phyloP scores from a whole-genome alignment of 2,329 filamentous ascomycete species.

The Stylonectria norvegica region DNA sequence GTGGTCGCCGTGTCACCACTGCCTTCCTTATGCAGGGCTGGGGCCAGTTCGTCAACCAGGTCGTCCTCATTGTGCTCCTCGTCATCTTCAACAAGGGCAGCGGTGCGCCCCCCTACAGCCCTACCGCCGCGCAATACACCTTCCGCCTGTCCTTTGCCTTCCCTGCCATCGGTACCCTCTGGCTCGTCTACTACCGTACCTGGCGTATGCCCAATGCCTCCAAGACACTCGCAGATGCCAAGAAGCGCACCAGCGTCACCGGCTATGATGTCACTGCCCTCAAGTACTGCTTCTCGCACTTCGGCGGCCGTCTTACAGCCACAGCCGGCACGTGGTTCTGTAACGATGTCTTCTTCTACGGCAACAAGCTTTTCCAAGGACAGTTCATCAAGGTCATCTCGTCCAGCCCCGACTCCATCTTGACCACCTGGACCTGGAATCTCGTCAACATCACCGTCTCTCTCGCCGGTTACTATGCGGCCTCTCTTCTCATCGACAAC shows the following conservation, averaged over 20 bases:
- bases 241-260: conserved; percentile 82
- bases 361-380: conserved; percentile 95
- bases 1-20: conserved; percentile 90
- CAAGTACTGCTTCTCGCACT: conserved; percentile 73
- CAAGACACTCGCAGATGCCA: conserved; percentile 75
- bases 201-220: conserved; percentile 91
- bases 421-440: conserved; percentile 90
- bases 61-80: conserved; percentile 79
- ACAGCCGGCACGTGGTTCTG: conserved; percentile 90
- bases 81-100: conserved; percentile 80
- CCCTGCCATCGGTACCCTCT: conserved; percentile 84
- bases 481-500: conserved; percentile 87
- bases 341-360: conserved; percentile 99
- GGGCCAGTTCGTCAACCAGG: conserved; percentile 95
- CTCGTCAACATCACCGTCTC: conserved; percentile 86
- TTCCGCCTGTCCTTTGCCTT: conserved; percentile 92
- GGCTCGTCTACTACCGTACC: conserved; percentile 93
- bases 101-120: conserved; percentile 73
- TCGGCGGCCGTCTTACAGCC: conserved; percentile 80
- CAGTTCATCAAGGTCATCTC: conserved; percentile 85
- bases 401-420: conserved; percentile 64
- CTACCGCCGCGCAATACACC: conserved; percentile 77
- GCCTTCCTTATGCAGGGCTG: conserved; percentile 98
- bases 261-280: conserved; percentile 90
- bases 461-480: conserved; percentile 83